Conservation (phyloP, 1,284 basidiomycete species). For the Melampsora larici-populina region DNA sequence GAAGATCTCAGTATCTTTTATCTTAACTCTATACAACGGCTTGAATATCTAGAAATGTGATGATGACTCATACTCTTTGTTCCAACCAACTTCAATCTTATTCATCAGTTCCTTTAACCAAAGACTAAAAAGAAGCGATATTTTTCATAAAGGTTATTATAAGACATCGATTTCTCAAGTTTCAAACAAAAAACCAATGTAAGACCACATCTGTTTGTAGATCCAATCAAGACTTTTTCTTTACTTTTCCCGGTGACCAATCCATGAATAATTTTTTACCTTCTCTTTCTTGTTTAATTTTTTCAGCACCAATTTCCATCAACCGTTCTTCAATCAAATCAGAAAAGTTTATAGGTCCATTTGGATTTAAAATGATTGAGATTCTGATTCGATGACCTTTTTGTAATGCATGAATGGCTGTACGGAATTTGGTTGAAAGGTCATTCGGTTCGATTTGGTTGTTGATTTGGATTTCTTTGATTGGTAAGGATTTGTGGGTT, state of each 20-base stretch:
- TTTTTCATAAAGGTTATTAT: too few species aligned
- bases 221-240: too few species aligned
- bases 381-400: constrained; percentile 18
- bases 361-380: not conserved
- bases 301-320: constrained; percentile 13
- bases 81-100: too few species aligned
- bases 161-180: too few species aligned
- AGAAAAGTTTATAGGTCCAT: not conserved
- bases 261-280: constrained; percentile 34
- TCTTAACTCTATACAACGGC: too few species aligned
- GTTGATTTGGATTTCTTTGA: constrained; percentile 71
- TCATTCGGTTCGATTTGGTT: constrained; percentile 66
- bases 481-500: not conserved
- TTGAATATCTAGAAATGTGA: too few species aligned
- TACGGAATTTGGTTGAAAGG: constrained; percentile 65
- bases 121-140: too few species aligned
- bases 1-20: too few species aligned
- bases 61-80: too few species aligned
- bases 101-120: too few species aligned
- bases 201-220: too few species aligned
- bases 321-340: constrained; percentile 13
- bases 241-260: constrained; percentile 21
- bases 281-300: constrained; percentile 31
- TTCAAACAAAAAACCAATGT: not conserved
- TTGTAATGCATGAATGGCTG: constrained; percentile 57